These are phyloP conservation scores for Zizania palustris DNA, from an alignment of 202 grass and related monocot species.

Conservation along the genomic window DNA sequence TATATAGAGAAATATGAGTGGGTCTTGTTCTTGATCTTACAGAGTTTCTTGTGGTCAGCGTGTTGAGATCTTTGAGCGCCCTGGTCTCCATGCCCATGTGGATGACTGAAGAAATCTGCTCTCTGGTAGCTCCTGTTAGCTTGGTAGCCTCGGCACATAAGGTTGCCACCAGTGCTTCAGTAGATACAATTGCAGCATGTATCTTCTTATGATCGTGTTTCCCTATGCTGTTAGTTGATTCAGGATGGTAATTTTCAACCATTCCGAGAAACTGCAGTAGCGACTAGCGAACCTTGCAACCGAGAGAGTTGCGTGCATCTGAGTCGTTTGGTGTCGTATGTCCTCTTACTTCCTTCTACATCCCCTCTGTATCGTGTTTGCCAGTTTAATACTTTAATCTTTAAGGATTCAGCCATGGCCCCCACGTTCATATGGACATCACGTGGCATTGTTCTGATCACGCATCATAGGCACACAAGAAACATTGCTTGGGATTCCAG, in stretches of 20 bases:
- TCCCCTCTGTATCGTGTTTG: constrained; percentile 34
- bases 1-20: constrained; percentile 15
- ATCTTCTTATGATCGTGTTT: constrained; percentile 43
- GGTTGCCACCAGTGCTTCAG: constrained; percentile 54
- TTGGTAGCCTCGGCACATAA: constrained; percentile 63
- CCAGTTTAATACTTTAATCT: constrained; percentile 30
- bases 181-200: constrained; percentile 53
- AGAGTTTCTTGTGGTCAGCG: constrained; percentile 59
- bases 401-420: constrained; percentile 42
- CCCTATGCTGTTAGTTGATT: constrained; percentile 24
- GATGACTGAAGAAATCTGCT: constrained; percentile 54
- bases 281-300: constrained; percentile 64
- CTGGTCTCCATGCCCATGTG: constrained; percentile 49
- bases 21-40: constrained; percentile 47
- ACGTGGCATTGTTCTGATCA: no score
- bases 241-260: constrained; percentile 44
- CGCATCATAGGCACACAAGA: constrained; percentile 13
- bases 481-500: neutral
- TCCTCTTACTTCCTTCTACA: constrained; percentile 49
- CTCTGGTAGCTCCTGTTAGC: constrained; percentile 48
- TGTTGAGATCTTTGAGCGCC: constrained; percentile 50
- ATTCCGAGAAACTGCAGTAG: no score
- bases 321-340: constrained; percentile 43
- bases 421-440: constrained; percentile 38
- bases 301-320: constrained; percentile 65